Evolutionary conservation across 352 stramenopile genomes (phyloP).

Genomic region (Phytophthora podocarpi): DNA sequence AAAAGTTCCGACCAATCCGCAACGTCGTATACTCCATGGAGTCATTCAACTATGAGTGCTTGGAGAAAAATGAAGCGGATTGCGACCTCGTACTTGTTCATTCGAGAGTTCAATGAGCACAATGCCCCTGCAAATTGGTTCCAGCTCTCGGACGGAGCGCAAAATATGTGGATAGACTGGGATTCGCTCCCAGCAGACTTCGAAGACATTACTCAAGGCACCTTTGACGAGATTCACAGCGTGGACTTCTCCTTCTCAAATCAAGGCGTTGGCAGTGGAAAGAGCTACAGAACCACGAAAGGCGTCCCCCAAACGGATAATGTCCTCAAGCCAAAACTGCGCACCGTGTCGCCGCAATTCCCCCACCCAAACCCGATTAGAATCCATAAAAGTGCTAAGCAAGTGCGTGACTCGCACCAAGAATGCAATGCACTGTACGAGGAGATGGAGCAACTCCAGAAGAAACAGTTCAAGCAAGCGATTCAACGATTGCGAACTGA

Average conservation of each 20-base stretch:
- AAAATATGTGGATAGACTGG: constrained; percentile 21
- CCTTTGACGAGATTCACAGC: constrained; percentile 20
- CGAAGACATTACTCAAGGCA: constrained; percentile 25
- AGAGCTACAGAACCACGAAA: no score
- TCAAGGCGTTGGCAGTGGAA: no score
- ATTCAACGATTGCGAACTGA: constrained; percentile 7
- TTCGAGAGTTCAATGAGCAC: constrained; percentile 16
- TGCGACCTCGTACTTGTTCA: constrained; percentile 23
- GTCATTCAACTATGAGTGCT: constrained; percentile 14
- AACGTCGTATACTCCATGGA: constrained; percentile 15
- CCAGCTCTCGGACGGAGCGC: constrained; percentile 10
- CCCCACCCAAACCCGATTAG: background rate
- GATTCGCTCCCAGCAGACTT: constrained; percentile 20
- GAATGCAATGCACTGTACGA: constrained; percentile 13
- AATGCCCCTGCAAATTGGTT: constrained; percentile 17
- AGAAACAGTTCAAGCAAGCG: constrained; percentile 17
- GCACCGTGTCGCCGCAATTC: background rate
- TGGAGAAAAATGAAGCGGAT: constrained; percentile 35
- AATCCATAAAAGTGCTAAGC: background rate
- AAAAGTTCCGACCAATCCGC: constrained; percentile 10
- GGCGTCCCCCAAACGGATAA: no score
- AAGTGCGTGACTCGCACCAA: background rate
- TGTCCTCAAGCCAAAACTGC: constrained; percentile 1
- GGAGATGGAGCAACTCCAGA: constrained; percentile 14
- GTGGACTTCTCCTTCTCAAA: constrained; percentile 18